A percentile compares a stretch with the other conserved stretches of the same genome.
These are phyloP conservation scores for Pythium graminicola DNA, from an alignment of 352 stramenopile genomes.

Conservation along the genomic window DNA sequence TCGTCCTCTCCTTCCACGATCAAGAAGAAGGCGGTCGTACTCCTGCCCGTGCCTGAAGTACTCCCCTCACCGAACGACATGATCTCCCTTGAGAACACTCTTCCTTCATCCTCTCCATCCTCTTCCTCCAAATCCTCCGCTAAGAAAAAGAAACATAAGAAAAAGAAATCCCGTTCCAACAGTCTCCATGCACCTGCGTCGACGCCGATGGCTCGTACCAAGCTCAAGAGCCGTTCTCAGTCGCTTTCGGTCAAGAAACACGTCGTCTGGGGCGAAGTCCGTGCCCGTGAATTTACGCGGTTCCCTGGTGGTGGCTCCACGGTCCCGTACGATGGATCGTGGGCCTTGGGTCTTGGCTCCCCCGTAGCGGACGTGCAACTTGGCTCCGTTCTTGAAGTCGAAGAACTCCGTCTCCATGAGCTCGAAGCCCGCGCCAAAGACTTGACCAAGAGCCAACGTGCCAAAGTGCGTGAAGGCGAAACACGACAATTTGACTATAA, in stretches of 20 bases:
- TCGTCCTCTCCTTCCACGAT: neutral
- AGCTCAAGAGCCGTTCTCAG: slow-evolving; percentile 49
- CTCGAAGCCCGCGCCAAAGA: slow-evolving; percentile 54
- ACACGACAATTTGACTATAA: slow-evolving; percentile 81
- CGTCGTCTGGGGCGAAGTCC: slow-evolving; percentile 70
- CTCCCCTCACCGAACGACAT: too few species aligned
- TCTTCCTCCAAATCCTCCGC: slow-evolving; percentile 27
- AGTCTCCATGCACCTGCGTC: slow-evolving; percentile 46
- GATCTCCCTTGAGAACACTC: slow-evolving; percentile 7
- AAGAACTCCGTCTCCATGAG: slow-evolving; percentile 41
- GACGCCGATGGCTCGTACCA: slow-evolving; percentile 14
- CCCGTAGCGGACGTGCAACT: slow-evolving; percentile 57
- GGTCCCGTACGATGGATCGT: slow-evolving; percentile 78
- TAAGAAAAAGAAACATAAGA: slow-evolving; percentile 70
- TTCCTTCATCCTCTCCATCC: slow-evolving; percentile 1
- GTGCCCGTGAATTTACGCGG: slow-evolving; percentile 63
- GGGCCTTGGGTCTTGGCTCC: slow-evolving; percentile 64
- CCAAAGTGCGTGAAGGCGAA: slow-evolving; percentile 50
- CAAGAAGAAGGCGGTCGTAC: slow-evolving; percentile 38
- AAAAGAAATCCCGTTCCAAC: slow-evolving; percentile 66
- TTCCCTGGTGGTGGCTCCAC: slow-evolving; percentile 70
- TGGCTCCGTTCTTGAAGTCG: slow-evolving; percentile 62
- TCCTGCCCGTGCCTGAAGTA: slow-evolving; percentile 38
- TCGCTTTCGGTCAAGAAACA: slow-evolving; percentile 62
- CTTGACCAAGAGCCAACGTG: slow-evolving; percentile 52